Evolutionary conservation across 1,139 yeast genomes (phyloP).

Genomic region (Candida glucosophila): DNA sequence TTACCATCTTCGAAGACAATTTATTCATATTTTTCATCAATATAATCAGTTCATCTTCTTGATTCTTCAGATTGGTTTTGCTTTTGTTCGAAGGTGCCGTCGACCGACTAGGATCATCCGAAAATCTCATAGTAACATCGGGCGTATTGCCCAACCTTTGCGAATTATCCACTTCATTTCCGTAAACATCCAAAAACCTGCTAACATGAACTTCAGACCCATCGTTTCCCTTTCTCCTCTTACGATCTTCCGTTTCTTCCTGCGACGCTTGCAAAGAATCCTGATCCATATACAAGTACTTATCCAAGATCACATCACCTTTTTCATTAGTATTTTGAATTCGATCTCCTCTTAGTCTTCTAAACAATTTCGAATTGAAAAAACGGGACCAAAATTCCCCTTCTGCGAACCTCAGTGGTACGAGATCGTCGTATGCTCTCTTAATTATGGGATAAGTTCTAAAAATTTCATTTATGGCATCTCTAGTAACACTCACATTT

Average conservation of each 20-base stretch:
- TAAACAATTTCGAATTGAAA: constrained; percentile 78
- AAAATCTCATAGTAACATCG: constrained; percentile 80
- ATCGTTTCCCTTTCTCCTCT: constrained; percentile 7
- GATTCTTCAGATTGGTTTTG: constrained; percentile 21
- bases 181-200: constrained; percentile 65
- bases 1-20: constrained; percentile 74
- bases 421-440: constrained; percentile 81
- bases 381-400: constrained; percentile 97
- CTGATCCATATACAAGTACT: constrained; percentile 58
- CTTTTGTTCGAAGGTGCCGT: constrained; percentile 3
- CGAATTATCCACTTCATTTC: constrained; percentile 76
- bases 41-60: constrained; percentile 58
- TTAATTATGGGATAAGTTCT: constrained; percentile 91
- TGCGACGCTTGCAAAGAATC: constrained; percentile 40
- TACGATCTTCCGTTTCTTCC: constrained; percentile 13
- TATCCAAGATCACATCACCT: constrained; percentile 79
- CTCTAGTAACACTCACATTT: constrained; percentile 85
- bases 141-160: constrained; percentile 73
- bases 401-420: constrained; percentile 71
- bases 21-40: constrained; percentile 85
- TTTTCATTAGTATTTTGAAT: constrained; percentile 61
- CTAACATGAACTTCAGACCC: constrained; percentile 36
- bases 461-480: constrained; percentile 81
- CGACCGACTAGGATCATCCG: constrained; percentile 25
- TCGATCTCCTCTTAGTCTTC: constrained; percentile 85